Evolutionary conservation across 2,329 filamentous ascomycete species (phyloP).

Genomic region (Phaeomoniella chlamydospora): DNA sequence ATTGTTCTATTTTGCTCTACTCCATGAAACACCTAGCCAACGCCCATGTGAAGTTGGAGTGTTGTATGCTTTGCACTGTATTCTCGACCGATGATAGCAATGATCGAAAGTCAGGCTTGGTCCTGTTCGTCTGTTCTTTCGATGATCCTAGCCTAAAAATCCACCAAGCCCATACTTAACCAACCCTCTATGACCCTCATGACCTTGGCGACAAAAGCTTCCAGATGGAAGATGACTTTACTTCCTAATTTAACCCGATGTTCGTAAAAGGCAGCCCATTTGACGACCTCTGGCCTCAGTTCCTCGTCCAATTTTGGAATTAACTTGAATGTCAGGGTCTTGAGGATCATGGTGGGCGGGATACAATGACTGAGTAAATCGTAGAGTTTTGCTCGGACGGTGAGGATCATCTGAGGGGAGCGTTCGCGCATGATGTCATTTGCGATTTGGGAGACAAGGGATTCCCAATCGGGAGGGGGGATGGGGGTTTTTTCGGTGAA

Average conservation of each 20-base stretch:
- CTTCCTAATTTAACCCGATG: constrained; percentile 81
- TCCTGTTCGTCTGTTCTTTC: no score
- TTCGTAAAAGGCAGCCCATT: constrained; percentile 95
- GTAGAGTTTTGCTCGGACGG: constrained; percentile 88
- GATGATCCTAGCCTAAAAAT: constrained; percentile 34
- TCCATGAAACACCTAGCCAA: no score
- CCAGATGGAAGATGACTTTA: constrained; percentile 95
- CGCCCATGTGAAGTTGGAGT: no score
- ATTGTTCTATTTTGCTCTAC: no score
- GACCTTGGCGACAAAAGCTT: constrained; percentile 97
- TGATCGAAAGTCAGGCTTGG: no score
- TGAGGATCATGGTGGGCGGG: constrained; percentile 82
- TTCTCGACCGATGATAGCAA: no score
- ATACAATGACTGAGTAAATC: constrained; percentile 96
- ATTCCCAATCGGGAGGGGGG: constrained; percentile 93
- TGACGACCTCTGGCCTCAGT: constrained; percentile 81
- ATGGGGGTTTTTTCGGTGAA: constrained; percentile 78
- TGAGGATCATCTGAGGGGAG: constrained; percentile 73
- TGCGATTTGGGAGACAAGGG: constrained; percentile 77
- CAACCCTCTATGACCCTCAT: constrained; percentile 94
- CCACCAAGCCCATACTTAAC: constrained; percentile 59
- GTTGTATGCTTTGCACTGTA: no score
- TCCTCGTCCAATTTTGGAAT: constrained; percentile 55
- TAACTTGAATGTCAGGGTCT: constrained; percentile 88
- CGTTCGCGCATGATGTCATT: constrained; percentile 87